Evolutionary conservation across 371 early-diverging fungal genomes (phyloP), one percentile per base, ranked within the genome.

Genomic region (Nematocida ironsii): DNA sequence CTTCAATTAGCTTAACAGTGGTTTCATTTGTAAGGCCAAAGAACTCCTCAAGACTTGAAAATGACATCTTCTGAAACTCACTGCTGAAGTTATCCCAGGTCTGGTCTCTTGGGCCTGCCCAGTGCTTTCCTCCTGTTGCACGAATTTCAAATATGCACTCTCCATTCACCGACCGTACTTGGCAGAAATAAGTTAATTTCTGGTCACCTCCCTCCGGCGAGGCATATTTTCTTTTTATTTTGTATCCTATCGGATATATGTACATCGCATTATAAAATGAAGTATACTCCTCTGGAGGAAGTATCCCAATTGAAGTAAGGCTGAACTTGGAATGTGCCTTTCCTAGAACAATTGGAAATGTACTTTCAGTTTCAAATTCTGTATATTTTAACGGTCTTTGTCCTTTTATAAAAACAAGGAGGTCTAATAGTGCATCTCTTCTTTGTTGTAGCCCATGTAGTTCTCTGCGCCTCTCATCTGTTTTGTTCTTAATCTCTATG

Each of bases 21-120:
- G 75, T 56, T 58, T 81, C 72, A 57, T 83, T 73, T 45, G 60
- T 71, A 4, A 85, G 50, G 39, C 85, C 85, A 73, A 85, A 85
- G 64, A 85, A 85, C 13, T 62, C 68, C 48, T 83, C 85, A 44
- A 83, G 48, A 18, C 18, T 39, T 20, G 80, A 16, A 42, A 55
- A 70, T 9, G 45, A 39, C 5, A 56, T 69, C 57, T 70, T 78
- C 33, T 69, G 23, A 25, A 68, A 68, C 71, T 69, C 71, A 7
- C 16, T 20, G 6, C 71, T 33, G 33, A 78, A 78, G 7, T 3
- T 11, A 7, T 45, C 23, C 80, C 80, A 78, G 4, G 48, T 42
- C 16, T 69, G 18, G 16, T 70, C 70, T 47, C 57, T 56, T 47
- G 27, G 4, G 2, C 80, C 80, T 42, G 67, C 23, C 80, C 80